phyloP scores from a whole-genome alignment of 768 basidiomycete genomes.

The Lactarius akahatsu region DNA sequence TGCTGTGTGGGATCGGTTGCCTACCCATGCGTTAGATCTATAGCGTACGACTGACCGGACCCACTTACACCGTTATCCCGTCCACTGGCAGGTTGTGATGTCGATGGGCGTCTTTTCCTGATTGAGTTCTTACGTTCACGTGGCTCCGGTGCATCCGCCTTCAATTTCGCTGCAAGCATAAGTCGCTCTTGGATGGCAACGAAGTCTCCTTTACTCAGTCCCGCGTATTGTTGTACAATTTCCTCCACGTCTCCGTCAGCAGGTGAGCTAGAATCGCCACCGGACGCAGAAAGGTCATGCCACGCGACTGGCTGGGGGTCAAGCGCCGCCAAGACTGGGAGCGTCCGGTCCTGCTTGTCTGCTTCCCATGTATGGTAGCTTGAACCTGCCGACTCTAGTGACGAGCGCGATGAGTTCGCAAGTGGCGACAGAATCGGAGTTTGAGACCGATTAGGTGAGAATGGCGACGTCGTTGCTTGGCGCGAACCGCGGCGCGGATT shows the following conservation, averaged over 20 bases:
- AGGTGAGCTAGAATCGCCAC: constrained; percentile 49
- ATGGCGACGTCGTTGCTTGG: constrained; percentile 45
- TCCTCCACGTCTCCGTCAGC: constrained; percentile 63
- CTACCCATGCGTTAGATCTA: constrained; percentile 37
- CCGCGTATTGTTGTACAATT: constrained; percentile 61
- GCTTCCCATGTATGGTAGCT: constrained; percentile 84
- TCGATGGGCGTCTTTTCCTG: constrained; percentile 72
- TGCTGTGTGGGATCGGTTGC: constrained; percentile 60
- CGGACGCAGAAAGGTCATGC: constrained; percentile 53
- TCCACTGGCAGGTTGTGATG: constrained; percentile 75
- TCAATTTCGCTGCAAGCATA: constrained; percentile 59
- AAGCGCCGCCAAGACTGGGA: constrained; percentile 53
- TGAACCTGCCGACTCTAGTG: constrained; percentile 76
- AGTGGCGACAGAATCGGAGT: constrained; percentile 68
- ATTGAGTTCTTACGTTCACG: constrained; percentile 69
- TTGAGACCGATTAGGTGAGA: constrained; percentile 51
- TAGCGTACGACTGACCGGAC: background rate
- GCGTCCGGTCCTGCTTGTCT: constrained; percentile 50
- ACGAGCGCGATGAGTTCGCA: constrained; percentile 74
- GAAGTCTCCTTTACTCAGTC: constrained; percentile 70
- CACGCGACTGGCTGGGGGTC: constrained; percentile 54
- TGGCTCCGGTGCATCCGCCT: constrained; percentile 54
- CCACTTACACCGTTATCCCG: constrained; percentile 44
- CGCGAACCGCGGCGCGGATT: constrained; percentile 19
- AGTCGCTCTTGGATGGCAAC: constrained; percentile 73